Evolutionary conservation across 139 green algal genomes (phyloP).

Genomic region (Ettlia oleoabundans): DNA sequence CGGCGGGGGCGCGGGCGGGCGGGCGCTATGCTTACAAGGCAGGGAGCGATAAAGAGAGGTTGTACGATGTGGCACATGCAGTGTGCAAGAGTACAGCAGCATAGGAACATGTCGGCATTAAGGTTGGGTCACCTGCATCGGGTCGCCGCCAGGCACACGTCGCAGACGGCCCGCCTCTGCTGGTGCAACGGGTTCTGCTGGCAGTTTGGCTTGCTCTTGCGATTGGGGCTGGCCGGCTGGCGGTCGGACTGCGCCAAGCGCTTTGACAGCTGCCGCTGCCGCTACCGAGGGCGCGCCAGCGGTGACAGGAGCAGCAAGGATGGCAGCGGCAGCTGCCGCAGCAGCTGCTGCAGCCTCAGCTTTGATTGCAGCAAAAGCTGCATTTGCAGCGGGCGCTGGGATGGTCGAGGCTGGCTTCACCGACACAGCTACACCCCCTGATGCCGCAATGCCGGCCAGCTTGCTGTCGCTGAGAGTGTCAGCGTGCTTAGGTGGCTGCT

Average conservation of each 20-base stretch:
- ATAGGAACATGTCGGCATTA: not conserved
- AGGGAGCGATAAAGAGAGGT: too few species aligned
- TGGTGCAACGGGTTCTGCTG: not conserved
- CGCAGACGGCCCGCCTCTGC: not conserved
- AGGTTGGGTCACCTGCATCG: not conserved
- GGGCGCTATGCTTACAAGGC: too few species aligned
- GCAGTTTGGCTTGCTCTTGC: too few species aligned
- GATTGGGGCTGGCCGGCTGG: too few species aligned
- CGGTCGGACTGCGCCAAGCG: not conserved
- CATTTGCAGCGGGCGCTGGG: not conserved
- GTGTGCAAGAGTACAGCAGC: too few species aligned
- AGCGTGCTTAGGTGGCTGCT: not conserved
- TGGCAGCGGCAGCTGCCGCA: not conserved
- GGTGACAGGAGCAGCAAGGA: not conserved
- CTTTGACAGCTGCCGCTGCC: not conserved
- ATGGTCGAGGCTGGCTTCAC: not conserved
- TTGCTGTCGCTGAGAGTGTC: not conserved
- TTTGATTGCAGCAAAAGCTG: not conserved
- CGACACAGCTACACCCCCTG: not conserved
- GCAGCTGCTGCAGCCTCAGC: not conserved
- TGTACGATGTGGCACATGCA: too few species aligned
- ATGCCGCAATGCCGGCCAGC: not conserved
- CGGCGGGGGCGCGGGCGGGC: too few species aligned
- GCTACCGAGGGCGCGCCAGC: not conserved
- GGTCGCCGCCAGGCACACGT: not conserved